phyloP scores from a whole-genome alignment of 2,329 filamentous ascomycete species.

The Chaetomiaceae sp. region DNA sequence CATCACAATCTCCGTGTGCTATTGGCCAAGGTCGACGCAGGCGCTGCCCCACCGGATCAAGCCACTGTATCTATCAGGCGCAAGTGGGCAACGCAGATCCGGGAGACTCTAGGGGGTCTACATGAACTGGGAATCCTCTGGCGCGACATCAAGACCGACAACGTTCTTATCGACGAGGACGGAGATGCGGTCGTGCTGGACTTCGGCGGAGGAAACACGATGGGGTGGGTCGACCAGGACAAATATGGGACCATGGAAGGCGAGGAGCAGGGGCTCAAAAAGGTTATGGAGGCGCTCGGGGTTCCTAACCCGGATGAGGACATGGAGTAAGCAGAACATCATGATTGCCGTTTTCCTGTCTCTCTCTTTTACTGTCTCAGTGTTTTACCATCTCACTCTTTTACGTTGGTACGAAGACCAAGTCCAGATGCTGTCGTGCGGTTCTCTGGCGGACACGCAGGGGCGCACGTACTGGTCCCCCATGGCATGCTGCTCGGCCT shows the following conservation, averaged over 20 bases:
- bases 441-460: no score
- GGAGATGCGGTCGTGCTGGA: conserved; percentile 1
- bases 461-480: neutral
- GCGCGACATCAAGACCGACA: conserved; percentile 7
- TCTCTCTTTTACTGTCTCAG: no score
- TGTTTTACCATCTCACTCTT: no score
- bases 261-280: neutral
- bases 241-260: conserved; percentile 3
- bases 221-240: conserved; percentile 5
- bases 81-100: conserved; percentile 1
- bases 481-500: neutral
- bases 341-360: neutral
- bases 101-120: neutral
- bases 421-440: no score
- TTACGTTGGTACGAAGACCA: no score
- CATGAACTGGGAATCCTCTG: conserved; percentile 2
- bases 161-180: conserved; percentile 7
- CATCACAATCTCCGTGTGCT: neutral
- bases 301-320: neutral
- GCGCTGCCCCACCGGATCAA: neutral
- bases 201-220: conserved; percentile 2
- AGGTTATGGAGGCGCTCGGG: neutral
- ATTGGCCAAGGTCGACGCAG: neutral
- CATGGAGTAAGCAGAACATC: neutral
- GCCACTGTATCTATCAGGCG: neutral